These are phyloP conservation scores for Trichothecium sympodiale DNA, from an alignment of 2,329 filamentous ascomycete genomes.

Conservation along the genomic window DNA sequence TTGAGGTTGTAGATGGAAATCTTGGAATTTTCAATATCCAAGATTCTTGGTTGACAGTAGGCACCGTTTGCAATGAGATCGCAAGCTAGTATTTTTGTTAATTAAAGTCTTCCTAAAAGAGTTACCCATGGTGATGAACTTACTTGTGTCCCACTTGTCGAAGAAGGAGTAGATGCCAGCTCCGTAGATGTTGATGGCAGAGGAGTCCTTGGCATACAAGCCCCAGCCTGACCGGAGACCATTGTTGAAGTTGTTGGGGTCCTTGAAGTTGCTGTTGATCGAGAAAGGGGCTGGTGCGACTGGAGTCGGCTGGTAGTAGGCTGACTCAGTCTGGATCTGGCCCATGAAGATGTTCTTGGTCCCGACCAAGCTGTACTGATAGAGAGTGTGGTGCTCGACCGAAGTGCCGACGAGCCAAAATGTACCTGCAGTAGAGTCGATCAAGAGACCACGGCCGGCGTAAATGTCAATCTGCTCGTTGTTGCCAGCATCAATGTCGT, in stretches of 20 bases:
- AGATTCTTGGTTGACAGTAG: constrained; percentile 5
- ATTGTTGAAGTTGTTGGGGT: constrained; percentile 3
- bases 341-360: constrained; percentile 30
- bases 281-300: constrained; percentile 4
- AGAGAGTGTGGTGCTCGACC: constrained; percentile 39
- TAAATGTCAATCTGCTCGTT: constrained; percentile 16
- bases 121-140: constrained; percentile 4
- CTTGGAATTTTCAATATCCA: constrained; percentile 9
- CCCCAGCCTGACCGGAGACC: constrained; percentile 32
- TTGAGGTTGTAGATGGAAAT: constrained; percentile 5
- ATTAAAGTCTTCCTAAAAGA: neutral
- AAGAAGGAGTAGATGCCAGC: constrained; percentile 50
- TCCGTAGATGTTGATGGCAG: constrained; percentile 36
- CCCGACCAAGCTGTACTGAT: constrained; percentile 39
- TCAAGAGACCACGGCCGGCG: constrained; percentile 32
- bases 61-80: constrained; percentile 4
- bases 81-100: constrained; percentile 3
- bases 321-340: constrained; percentile 34
- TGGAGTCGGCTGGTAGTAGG: constrained; percentile 23
- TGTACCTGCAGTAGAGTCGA: constrained; percentile 32
- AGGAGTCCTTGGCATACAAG: constrained; percentile 36
- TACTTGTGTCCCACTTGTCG: constrained; percentile 33
- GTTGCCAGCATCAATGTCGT: constrained; percentile 33
- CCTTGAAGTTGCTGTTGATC: constrained; percentile 1
- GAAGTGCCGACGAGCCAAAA: constrained; percentile 39